These are phyloP conservation scores for Chrysanthemum makinoi DNA, from an alignment of 129 eudicot genomes.

Conservation along the genomic window DNA sequence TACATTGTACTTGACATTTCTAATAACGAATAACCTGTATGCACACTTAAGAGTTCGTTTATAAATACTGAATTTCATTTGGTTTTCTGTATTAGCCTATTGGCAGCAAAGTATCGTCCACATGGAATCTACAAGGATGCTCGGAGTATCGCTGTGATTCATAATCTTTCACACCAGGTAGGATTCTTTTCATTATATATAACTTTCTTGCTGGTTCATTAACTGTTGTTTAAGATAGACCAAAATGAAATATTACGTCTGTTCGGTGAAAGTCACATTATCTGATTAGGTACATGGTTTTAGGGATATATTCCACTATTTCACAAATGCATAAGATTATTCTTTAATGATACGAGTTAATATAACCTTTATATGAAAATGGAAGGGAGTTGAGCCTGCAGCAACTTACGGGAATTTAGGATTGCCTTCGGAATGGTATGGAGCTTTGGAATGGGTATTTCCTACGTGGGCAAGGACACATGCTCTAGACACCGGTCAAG, in stretches of 20 bases:
- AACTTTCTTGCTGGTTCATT: background rate
- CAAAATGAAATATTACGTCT: background rate
- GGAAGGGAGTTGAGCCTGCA: constrained; percentile 88
- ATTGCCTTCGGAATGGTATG: constrained; percentile 74
- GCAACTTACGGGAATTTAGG: constrained; percentile 66
- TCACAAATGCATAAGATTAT: constrained; percentile 6
- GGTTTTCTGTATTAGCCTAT: constrained; percentile 41
- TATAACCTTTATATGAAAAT: constrained; percentile 1
- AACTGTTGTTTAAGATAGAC: background rate
- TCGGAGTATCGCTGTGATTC: constrained; percentile 66
- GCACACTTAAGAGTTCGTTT: background rate
- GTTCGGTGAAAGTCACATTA: background rate
- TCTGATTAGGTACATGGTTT: background rate
- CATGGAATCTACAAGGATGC: constrained; percentile 85
- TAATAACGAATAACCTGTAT: background rate
- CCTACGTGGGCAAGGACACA: constrained; percentile 93
- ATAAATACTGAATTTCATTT: background rate
- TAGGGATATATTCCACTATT: background rate
- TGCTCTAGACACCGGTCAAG: constrained; percentile 90
- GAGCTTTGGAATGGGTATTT: constrained; percentile 80
- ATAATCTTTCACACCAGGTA: constrained; percentile 89
- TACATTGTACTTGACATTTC: background rate
- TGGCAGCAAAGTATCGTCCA: constrained; percentile 89
- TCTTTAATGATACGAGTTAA: background rate
- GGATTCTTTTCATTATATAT: background rate